phyloP scores from a whole-genome alignment of 345 rosid genomes.

The Eucalyptus pauciflora region DNA sequence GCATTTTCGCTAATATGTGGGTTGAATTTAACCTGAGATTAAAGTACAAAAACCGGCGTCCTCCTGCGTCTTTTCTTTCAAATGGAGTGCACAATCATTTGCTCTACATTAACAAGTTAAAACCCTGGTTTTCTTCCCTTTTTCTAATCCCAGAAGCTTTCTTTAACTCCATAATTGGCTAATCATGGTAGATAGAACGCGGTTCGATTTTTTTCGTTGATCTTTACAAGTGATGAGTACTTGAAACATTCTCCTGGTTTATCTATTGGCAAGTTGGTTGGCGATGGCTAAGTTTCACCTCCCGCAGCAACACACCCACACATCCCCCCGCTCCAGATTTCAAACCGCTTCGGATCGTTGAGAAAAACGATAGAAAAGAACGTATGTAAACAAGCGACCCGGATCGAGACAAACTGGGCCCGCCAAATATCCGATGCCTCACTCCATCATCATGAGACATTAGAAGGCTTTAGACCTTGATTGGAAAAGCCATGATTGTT shows the following conservation, averaged over 20 bases:
- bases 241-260: neutral
- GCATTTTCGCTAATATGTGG: neutral
- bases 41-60: neutral
- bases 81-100: neutral
- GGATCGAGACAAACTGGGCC: slow-evolving; percentile 31
- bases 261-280: slow-evolving; percentile 10
- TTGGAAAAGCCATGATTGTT: slow-evolving; percentile 67
- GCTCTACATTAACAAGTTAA: neutral
- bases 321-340: neutral
- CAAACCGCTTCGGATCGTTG: neutral
- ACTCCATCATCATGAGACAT: slow-evolving; percentile 58
- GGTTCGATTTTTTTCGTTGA: neutral
- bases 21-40: neutral
- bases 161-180: neutral
- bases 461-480: slow-evolving; percentile 53
- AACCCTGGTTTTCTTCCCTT: neutral
- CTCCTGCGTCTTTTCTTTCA: neutral
- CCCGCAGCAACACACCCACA: neutral
- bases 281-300: slow-evolving; percentile 28
- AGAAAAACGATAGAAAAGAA: neutral
- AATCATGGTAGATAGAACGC: neutral
- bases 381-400: neutral
- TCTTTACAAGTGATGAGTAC: neutral
- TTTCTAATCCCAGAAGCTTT: neutral
- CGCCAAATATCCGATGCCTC: slow-evolving; percentile 58